Percentiles rank a stretch among this genome's conserved stretches.
phyloP scores from a whole-genome alignment of 164 flowering plant genomes.

The Vitis rupestris region DNA sequence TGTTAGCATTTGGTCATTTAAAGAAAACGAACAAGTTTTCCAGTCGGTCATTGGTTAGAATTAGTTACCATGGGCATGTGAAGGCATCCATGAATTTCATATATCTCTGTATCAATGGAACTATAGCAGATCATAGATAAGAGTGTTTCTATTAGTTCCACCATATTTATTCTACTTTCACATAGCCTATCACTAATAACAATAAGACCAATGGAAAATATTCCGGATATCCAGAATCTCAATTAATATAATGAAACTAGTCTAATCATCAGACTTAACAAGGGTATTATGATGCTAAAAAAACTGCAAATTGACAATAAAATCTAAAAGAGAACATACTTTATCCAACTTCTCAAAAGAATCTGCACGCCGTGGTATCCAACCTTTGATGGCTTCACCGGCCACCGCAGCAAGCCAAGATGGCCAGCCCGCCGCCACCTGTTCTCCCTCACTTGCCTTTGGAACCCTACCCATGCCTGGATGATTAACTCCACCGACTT shows the following conservation, averaged over 20 bases:
- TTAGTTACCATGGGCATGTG: too few relatives aligned
- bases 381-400: constrained; percentile 59
- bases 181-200: too few relatives aligned
- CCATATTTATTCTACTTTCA: too few relatives aligned
- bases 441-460: constrained; percentile 43
- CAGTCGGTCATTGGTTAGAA: too few relatives aligned
- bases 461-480: constrained; percentile 26
- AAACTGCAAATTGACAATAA: background rate
- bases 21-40: too few relatives aligned
- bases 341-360: constrained; percentile 53
- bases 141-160: too few relatives aligned
- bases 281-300: background rate
- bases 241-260: background rate
- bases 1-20: too few relatives aligned
- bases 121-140: too few relatives aligned
- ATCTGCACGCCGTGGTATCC: constrained; percentile 59
- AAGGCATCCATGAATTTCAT: too few relatives aligned
- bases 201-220: too few relatives aligned
- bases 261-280: background rate
- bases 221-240: too few relatives aligned
- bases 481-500: constrained; percentile 10
- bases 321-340: constrained; percentile 26
- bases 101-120: too few relatives aligned
- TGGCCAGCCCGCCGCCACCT: constrained; percentile 72
- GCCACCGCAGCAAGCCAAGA: constrained; percentile 58